A percentile compares a stretch with the other conserved stretches of the same genome.
Conservation (phyloP, 768 basidiomycete species). For the Kwoniella heveanensis region DNA sequence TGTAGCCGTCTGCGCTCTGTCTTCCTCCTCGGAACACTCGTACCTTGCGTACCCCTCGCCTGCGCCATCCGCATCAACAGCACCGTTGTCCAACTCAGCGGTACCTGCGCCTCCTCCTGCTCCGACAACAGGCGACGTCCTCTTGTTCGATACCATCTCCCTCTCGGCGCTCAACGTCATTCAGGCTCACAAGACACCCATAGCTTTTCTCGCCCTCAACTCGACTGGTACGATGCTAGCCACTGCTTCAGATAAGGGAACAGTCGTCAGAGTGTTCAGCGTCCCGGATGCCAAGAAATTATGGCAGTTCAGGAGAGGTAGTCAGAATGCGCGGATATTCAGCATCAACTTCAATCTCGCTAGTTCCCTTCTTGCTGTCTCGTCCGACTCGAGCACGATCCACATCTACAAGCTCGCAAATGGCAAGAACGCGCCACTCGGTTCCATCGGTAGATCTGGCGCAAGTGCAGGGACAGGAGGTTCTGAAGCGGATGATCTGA, state of each 20-base stretch:
- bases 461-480: not conserved
- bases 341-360: slow-evolving; percentile 82
- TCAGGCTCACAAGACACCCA: slow-evolving; percentile 92
- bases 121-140: slow-evolving; percentile 67
- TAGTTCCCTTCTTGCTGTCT: slow-evolving; percentile 81
- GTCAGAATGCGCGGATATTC: slow-evolving; percentile 80
- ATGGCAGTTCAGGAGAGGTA: slow-evolving; percentile 92
- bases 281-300: slow-evolving; percentile 89
- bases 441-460: not conserved
- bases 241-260: slow-evolving; percentile 91
- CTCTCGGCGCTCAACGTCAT: slow-evolving; percentile 92
- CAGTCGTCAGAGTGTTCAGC: slow-evolving; percentile 92
- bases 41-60: slow-evolving; percentile 97
- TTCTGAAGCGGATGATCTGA: not conserved
- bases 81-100: slow-evolving; percentile 61
- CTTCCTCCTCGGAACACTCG: slow-evolving; percentile 87
- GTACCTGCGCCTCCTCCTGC: slow-evolving; percentile 58
- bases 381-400: slow-evolving; percentile 89
- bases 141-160: slow-evolving; percentile 89
- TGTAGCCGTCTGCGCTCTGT: slow-evolving; percentile 83
- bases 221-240: slow-evolving; percentile 84
- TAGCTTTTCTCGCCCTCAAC: slow-evolving; percentile 84
- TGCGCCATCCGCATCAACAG: slow-evolving; percentile 73
- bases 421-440: slow-evolving; percentile 1
- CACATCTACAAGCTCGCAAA: slow-evolving; percentile 86